Evolutionary conservation across 176 grass and related monocot species (phyloP), one percentile per base, ranked within the genome.

Genomic region (Metroxylon sagu): DNA sequence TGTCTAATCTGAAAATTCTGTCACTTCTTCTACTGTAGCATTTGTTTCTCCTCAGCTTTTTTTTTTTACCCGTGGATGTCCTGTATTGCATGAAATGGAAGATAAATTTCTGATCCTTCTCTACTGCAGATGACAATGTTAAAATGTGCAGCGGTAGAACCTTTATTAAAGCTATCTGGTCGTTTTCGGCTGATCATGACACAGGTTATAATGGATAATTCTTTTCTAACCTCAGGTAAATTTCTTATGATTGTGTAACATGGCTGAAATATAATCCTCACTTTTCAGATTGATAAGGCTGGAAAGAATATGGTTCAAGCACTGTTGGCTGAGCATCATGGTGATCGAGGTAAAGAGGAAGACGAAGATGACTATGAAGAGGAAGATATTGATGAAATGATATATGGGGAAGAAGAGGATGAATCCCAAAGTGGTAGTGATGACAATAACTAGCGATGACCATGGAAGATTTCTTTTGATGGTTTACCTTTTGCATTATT

Each of bases 81-180:
- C 35, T 39, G 2, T 12, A 43, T 43, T 43, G 35, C 35, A 43
- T 2, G 35, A 43, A 43, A 43, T 14, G 7, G 8, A 43, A 14
- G 8, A 10, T 3, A 43, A 43, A 14, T 43, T 43, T 66, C 16
- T 52, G 8, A 4, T 25, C 5, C 21, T 25, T 53, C 17, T 52
- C 30, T 72, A 4, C 76, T 66, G 48, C 78, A 92, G 93, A 83
- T 76, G 70, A 83, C 66, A 69, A 67, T 14, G 39, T 71, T 77
- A 78, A 88, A 83, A 83, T 83, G 70, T 14, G 16, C 27, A 5
- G 64, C 57, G 29, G 61, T 79, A 6, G 81, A 78, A 75, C 75
- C 87, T 59, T 74, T 92, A 71, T 39, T 83, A 18, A 92, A 85
- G 70, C 79, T 98, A 80, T 88, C 81, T 66, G 93, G 93, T 25